Percentiles rank a stretch among this genome's conserved stretches.
These are phyloP conservation scores for Magnolia officinalis DNA, from an alignment of 164 flowering plant species.

Conservation along the genomic window DNA sequence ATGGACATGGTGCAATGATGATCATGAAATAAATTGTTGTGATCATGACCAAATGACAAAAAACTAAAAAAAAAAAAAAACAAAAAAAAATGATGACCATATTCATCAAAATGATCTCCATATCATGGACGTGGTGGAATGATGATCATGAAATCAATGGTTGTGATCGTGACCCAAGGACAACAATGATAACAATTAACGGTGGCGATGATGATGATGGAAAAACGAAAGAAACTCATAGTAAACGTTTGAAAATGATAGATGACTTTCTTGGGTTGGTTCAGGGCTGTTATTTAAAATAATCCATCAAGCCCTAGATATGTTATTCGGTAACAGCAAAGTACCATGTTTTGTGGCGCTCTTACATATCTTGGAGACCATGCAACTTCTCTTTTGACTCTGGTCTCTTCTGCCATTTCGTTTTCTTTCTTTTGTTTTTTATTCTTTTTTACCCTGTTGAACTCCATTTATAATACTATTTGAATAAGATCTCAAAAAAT, in stretches of 20 bases:
- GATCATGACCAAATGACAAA: not conserved
- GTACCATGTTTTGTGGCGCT: not conserved
- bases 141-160: not conserved
- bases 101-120: not conserved
- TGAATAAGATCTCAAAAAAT: too few species aligned
- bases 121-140: not conserved
- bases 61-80: too few species aligned
- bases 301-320: too few species aligned
- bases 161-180: too few species aligned
- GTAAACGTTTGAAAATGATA: not conserved
- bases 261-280: not conserved
- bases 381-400: conserved; percentile 10
- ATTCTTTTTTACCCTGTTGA: too few species aligned
- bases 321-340: too few species aligned
- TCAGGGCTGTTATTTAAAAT: not conserved
- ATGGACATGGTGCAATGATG: not conserved
- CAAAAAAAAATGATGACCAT: not conserved
- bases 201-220: too few species aligned
- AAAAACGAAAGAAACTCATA: not conserved
- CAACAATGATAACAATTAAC: too few species aligned
- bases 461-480: too few species aligned
- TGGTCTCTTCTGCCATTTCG: not conserved
- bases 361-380: conserved; percentile 17
- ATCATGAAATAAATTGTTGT: not conserved
- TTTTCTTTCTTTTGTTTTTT: not conserved